Conservation (phyloP, 306 rosid genomes). For the Begonia masoniana region DNA sequence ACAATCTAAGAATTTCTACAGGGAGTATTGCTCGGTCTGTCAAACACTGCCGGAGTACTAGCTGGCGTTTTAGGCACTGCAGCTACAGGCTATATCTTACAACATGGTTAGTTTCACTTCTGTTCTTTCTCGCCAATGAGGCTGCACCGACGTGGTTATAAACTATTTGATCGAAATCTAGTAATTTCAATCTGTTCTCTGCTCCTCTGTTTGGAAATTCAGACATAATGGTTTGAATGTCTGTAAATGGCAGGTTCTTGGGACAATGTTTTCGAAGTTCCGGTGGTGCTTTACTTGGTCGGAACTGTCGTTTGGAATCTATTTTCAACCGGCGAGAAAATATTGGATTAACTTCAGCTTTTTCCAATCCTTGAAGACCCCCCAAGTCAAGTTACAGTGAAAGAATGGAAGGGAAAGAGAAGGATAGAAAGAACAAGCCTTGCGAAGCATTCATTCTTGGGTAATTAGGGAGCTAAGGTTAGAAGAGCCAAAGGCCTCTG, state of each 20-base stretch:
- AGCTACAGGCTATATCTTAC: slow-evolving; percentile 90
- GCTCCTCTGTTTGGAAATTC: background rate
- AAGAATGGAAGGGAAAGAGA: too few relatives aligned
- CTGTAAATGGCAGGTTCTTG: slow-evolving; percentile 52
- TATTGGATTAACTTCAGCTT: slow-evolving; percentile 37
- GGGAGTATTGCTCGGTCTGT: slow-evolving; percentile 93
- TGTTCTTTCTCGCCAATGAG: background rate
- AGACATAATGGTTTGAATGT: background rate
- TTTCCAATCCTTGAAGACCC: too few relatives aligned
- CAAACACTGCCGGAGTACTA: slow-evolving; percentile 93
- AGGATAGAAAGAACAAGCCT: too few relatives aligned
- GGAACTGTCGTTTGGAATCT: slow-evolving; percentile 97
- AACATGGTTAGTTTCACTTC: slow-evolving; percentile 48
- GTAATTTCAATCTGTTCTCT: too few relatives aligned
- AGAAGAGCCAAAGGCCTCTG: too few relatives aligned
- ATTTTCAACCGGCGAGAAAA: slow-evolving; percentile 88
- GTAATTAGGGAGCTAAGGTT: too few relatives aligned
- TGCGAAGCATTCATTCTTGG: too few relatives aligned
- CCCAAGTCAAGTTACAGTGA: too few relatives aligned
- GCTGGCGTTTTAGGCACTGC: slow-evolving; percentile 99
- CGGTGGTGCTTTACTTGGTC: slow-evolving; percentile 81
- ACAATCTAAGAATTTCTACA: slow-evolving; percentile 3
- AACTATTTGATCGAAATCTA: too few relatives aligned
- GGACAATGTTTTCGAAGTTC: slow-evolving; percentile 95
- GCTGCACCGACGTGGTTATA: background rate